Percentiles rank a stretch among this genome's conserved stretches.
These are phyloP conservation scores for Eleusine coracana DNA, from an alignment of 176 grass and related monocot species.

Conservation along the genomic window DNA sequence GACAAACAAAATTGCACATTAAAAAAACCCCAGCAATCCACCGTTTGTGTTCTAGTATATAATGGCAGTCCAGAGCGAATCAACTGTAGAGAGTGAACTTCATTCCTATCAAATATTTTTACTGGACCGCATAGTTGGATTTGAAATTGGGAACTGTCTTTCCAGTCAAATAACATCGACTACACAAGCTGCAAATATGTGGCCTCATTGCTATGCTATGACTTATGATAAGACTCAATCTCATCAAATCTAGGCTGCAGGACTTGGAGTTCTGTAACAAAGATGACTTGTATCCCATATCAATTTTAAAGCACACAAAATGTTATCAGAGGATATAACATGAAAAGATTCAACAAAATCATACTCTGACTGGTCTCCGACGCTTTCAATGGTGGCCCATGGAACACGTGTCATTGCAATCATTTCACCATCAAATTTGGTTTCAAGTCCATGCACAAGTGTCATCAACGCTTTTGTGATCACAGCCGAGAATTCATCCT, in stretches of 20 bases:
- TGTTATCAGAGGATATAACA: conserved; percentile 15
- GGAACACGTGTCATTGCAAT: conserved; percentile 91
- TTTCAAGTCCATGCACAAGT: conserved; percentile 95
- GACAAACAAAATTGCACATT: conserved; percentile 9
- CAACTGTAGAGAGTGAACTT: neutral
- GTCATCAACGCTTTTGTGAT: conserved; percentile 97
- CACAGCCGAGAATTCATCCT: conserved; percentile 96
- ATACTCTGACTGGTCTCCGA: conserved; percentile 98
- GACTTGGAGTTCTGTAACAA: neutral
- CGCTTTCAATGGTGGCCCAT: conserved; percentile 95
- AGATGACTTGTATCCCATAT: neutral
- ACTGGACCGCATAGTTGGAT: neutral
- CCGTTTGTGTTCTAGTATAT: conserved; percentile 9
- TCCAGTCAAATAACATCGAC: neutral
- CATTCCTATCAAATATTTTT: neutral
- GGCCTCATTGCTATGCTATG: conserved; percentile 26
- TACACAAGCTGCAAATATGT: conserved; percentile 6
- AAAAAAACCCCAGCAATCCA: neutral
- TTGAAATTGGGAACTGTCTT: neutral
- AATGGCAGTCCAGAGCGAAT: neutral
- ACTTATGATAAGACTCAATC: conserved; percentile 5
- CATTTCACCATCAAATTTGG: conserved; percentile 99
- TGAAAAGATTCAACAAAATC: conserved; percentile 34
- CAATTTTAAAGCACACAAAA: conserved; percentile 32
- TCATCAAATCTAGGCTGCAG: conserved; percentile 13